Percentiles rank a stretch among this genome's conserved stretches.
phyloP scores from a whole-genome alignment of 108 stramenopile genomes.

The Nitzschia sp. region DNA sequence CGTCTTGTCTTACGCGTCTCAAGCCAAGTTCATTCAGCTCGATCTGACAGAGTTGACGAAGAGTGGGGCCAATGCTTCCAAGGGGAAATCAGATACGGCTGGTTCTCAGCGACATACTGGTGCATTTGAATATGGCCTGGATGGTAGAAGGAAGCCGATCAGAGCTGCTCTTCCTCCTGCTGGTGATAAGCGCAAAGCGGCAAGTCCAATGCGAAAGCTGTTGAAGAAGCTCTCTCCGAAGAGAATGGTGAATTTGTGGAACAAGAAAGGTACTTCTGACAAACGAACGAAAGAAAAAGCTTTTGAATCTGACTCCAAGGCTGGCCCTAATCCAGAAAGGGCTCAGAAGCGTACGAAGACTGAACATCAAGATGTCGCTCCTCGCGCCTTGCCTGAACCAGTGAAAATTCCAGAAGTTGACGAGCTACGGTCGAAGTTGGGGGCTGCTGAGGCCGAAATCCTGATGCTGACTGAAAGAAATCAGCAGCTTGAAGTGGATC shows the following conservation, averaged over 20 bases:
- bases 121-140: conserved; percentile 25
- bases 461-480: conserved; percentile 40
- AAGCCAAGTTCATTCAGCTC: conserved; percentile 72
- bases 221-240: conserved; percentile 42
- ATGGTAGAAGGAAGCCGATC: conserved; percentile 37
- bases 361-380: too few relatives aligned
- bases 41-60: conserved; percentile 39
- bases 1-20: conserved; percentile 80
- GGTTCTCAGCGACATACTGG: conserved; percentile 31
- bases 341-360: too few relatives aligned
- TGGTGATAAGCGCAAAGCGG: neutral
- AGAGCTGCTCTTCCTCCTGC: neutral
- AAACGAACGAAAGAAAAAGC: neutral
- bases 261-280: too few relatives aligned
- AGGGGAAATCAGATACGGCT: too few relatives aligned
- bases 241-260: conserved; percentile 2
- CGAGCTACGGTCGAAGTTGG: conserved; percentile 17
- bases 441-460: conserved; percentile 29
- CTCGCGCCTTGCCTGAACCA: neutral
- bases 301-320: neutral
- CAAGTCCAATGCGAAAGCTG: conserved; percentile 4
- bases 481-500: conserved; percentile 46
- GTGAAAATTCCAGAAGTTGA: conserved; percentile 17
- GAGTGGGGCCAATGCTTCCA: too few relatives aligned
- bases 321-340: neutral